Conservation (phyloP, 257 asterid species). For the Plantago elongata region DNA sequence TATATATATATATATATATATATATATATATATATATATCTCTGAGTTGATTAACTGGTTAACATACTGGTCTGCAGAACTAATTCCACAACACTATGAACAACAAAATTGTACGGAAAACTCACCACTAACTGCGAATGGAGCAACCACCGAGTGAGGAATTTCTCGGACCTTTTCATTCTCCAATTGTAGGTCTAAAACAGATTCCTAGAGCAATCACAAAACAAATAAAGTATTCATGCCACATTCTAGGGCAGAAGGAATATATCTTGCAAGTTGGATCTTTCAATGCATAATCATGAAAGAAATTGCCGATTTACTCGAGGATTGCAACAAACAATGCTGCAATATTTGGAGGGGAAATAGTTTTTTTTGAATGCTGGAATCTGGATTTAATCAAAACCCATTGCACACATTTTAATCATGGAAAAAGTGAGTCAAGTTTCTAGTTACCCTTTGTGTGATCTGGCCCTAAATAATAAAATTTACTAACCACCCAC, state of each 20-base stretch:
- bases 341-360: no score
- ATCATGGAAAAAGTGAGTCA: no score
- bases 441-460: no score
- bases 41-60: constrained; percentile 4
- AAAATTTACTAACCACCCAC: no score
- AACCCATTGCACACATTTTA: no score
- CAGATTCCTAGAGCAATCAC: constrained; percentile 44
- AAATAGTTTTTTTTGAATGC: no score
- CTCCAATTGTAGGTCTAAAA: constrained; percentile 51
- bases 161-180: constrained; percentile 74
- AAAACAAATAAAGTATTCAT: background rate
- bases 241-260: constrained; percentile 3
- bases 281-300: background rate
- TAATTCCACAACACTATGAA: background rate
- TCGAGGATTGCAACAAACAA: constrained; percentile 1
- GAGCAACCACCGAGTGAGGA: constrained; percentile 73
- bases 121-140: constrained; percentile 94
- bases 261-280: constrained; percentile 3
- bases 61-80: background rate
- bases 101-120: constrained; percentile 16
- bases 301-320: background rate
- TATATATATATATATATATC: background rate
- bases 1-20: no score
- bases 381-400: no score
- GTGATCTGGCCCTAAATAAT: no score